Evolutionary conservation across 176 grass and related monocot genomes (phyloP).

Genomic region (Dactylis glomerata): DNA sequence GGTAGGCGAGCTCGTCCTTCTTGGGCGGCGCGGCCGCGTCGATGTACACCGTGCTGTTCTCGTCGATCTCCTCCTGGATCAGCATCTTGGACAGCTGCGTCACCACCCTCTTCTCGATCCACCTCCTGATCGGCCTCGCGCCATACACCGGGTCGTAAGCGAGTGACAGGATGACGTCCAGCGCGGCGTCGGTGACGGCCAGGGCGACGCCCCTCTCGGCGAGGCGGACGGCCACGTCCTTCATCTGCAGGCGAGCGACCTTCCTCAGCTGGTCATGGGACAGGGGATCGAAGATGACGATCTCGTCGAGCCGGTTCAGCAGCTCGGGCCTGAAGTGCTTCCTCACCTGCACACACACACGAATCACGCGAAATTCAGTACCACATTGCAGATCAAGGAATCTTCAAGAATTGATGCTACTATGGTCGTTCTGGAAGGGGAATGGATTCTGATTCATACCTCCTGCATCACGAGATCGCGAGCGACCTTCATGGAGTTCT

Average conservation of each 20-base stretch:
- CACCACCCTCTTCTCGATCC: slow-evolving; percentile 87
- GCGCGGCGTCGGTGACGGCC: slow-evolving; percentile 80
- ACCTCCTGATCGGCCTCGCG: slow-evolving; percentile 77
- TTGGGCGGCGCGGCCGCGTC: slow-evolving; percentile 38
- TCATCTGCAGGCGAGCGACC: slow-evolving; percentile 90
- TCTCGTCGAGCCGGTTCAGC: slow-evolving; percentile 86
- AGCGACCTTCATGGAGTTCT: slow-evolving; percentile 75
- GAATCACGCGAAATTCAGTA: background rate
- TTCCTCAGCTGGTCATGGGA: slow-evolving; percentile 88
- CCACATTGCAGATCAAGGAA: background rate
- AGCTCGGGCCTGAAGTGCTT: slow-evolving; percentile 92
- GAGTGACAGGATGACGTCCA: slow-evolving; percentile 72
- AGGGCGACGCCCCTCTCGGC: slow-evolving; percentile 80
- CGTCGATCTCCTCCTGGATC: slow-evolving; percentile 84
- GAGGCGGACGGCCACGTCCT: slow-evolving; percentile 84
- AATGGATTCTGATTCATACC: slow-evolving; percentile 19
- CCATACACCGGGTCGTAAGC: slow-evolving; percentile 88
- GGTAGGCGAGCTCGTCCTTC: slow-evolving; percentile 60
- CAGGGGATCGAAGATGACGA: slow-evolving; percentile 85
- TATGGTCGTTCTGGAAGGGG: background rate
- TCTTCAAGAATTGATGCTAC: background rate
- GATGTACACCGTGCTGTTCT: slow-evolving; percentile 74
- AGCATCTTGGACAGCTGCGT: slow-evolving; percentile 86
- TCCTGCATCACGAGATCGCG: slow-evolving; percentile 74
- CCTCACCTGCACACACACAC: slow-evolving; percentile 54